Evolutionary conservation across 352 stramenopile species (phyloP).

Genomic region (Thalassiosira exigua): DNA sequence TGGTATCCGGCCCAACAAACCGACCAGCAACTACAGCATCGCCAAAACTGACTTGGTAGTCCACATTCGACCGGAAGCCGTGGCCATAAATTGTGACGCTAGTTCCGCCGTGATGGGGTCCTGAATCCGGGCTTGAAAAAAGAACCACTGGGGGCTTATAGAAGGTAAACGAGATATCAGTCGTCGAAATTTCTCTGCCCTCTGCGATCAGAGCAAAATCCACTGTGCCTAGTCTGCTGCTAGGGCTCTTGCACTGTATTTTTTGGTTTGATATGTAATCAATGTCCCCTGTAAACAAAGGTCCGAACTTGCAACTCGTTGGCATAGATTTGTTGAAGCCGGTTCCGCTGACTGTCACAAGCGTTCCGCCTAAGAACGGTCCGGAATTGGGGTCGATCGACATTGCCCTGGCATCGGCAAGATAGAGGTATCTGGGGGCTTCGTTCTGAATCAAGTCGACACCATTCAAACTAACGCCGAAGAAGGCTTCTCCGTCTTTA

Average conservation of each 20-base stretch:
- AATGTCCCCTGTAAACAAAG: conserved; percentile 31
- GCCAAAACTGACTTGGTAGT: conserved; percentile 88
- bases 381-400: conserved; percentile 62
- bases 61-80: conserved; percentile 84
- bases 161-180: conserved; percentile 79
- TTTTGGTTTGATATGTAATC: conserved; percentile 55
- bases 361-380: conserved; percentile 63
- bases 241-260: conserved; percentile 63
- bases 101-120: conserved; percentile 87
- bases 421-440: conserved; percentile 48
- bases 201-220: conserved; percentile 55
- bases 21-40: conserved; percentile 42
- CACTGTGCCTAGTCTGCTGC: conserved; percentile 46
- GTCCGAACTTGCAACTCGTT: conserved; percentile 70
- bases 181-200: conserved; percentile 71
- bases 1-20: conserved; percentile 39
- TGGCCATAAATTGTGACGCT: conserved; percentile 87
- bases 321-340: conserved; percentile 66
- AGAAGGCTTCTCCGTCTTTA: conserved; percentile 30
- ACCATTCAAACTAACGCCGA: conserved; percentile 60
- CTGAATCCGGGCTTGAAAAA: conserved; percentile 76
- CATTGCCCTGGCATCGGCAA: conserved; percentile 44
- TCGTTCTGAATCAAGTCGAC: conserved; percentile 35
- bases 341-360: conserved; percentile 67
- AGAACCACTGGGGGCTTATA: conserved; percentile 80